Conservation (phyloP, 805 yeast species). For the Candida maris region DNA sequence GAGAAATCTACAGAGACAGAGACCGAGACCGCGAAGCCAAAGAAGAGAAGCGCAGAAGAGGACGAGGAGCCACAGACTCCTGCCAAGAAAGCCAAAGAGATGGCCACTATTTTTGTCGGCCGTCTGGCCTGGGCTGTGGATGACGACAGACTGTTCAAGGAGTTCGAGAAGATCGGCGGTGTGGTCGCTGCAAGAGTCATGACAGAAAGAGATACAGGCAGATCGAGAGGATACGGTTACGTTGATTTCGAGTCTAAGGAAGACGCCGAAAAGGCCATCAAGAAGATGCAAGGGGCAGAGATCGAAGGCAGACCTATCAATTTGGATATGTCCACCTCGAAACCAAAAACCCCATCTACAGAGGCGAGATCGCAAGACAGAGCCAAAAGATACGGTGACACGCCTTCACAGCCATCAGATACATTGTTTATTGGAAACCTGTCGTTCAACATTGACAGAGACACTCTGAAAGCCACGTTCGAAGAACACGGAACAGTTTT, state of each 20-base stretch:
- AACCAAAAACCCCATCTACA: constrained; percentile 55
- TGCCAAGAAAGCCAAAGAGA: constrained; percentile 59
- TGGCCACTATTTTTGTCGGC: constrained; percentile 92
- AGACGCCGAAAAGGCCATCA: constrained; percentile 81
- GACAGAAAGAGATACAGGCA: constrained; percentile 77
- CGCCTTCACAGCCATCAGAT: constrained; percentile 88
- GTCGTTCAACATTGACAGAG: constrained; percentile 86
- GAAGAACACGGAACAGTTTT: constrained; percentile 76
- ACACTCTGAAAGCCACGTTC: constrained; percentile 67
- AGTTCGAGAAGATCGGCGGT: constrained; percentile 80
- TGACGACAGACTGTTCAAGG: constrained; percentile 87
- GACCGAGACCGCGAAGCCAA: constrained; percentile 26
- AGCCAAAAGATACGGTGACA: constrained; percentile 87
- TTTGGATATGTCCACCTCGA: constrained; percentile 85
- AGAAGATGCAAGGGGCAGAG: constrained; percentile 85
- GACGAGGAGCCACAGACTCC: constrained; percentile 39
- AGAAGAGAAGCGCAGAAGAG: constrained; percentile 40
- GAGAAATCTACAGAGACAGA: constrained; percentile 21
- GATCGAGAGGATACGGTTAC: constrained; percentile 96
- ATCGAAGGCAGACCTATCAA: constrained; percentile 96
- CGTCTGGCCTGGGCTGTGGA: constrained; percentile 97
- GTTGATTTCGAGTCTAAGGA: constrained; percentile 83
- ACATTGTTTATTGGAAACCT: constrained; percentile 95
- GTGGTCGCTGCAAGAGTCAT: constrained; percentile 88
- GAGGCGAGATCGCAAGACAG: constrained; percentile 61